These are phyloP conservation scores for Moesziomyces sp. DNA, from an alignment of 1,284 basidiomycete genomes.

Conservation along the genomic window DNA sequence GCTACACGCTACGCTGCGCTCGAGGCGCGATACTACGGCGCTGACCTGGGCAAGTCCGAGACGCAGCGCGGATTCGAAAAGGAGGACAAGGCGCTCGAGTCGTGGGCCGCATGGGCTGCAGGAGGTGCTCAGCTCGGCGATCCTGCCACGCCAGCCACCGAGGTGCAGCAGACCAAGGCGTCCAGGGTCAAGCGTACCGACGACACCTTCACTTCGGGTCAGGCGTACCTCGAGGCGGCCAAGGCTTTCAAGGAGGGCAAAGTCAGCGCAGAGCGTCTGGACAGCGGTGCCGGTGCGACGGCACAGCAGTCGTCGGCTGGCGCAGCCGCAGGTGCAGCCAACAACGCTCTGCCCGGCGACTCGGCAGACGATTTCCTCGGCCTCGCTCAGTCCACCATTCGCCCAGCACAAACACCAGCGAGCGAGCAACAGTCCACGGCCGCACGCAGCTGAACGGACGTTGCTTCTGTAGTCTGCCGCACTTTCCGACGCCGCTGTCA, in stretches of 20 bases:
- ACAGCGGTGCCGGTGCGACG: slow-evolving; percentile 6
- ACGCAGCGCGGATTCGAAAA: slow-evolving; percentile 59
- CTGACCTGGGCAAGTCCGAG: slow-evolving; percentile 72
- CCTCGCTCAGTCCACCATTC: slow-evolving; percentile 25
- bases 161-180: slow-evolving; percentile 38
- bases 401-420: slow-evolving; percentile 9
- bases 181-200: slow-evolving; percentile 40
- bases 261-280: slow-evolving; percentile 17
- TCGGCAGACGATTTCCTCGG: slow-evolving; percentile 39
- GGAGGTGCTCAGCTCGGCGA: slow-evolving; percentile 18
- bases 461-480: no score
- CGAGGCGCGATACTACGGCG: slow-evolving; percentile 84
- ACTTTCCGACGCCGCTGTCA: no score
- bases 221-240: slow-evolving; percentile 50
- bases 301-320: background rate
- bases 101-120: slow-evolving; percentile 52
- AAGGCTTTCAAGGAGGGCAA: slow-evolving; percentile 42
- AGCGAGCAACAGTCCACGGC: slow-evolving; percentile 7
- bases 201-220: slow-evolving; percentile 44
- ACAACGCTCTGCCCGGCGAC: background rate
- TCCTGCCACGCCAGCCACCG: slow-evolving; percentile 11
- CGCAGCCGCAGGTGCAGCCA: background rate
- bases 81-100: slow-evolving; percentile 54
- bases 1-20: slow-evolving; percentile 79
- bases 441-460: background rate